These are phyloP conservation scores for Neurospora terricola DNA, from an alignment of 495 filamentous ascomycete species.

Conservation along the genomic window DNA sequence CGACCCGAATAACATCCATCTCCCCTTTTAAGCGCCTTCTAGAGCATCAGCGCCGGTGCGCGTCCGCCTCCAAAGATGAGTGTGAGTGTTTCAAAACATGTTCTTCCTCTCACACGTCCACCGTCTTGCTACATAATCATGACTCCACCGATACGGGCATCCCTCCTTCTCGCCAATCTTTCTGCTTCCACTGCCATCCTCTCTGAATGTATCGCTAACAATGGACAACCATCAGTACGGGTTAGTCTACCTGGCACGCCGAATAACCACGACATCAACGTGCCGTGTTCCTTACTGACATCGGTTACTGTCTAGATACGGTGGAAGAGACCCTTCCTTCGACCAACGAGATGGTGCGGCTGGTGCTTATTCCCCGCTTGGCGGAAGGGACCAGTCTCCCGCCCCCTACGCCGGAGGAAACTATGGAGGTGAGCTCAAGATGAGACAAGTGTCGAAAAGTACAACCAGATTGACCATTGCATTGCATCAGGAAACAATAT, in stretches of 20 bases:
- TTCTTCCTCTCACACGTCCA: not conserved
- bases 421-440: conserved; percentile 36
- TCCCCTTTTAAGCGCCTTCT: not conserved
- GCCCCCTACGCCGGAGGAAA: conserved; percentile 11
- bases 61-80: conserved; percentile 28
- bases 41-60: conserved; percentile 2
- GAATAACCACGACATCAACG: not conserved
- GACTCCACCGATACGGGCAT: conserved; percentile 1
- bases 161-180: not conserved
- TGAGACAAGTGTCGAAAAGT: not conserved
- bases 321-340: conserved; percentile 40
- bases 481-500: conserved; percentile 32
- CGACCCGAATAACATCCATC: not conserved
- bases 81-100: conserved; percentile 27
- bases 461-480: conserved; percentile 1
- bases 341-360: conserved; percentile 31
- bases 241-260: conserved; percentile 5
- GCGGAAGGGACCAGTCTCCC: conserved; percentile 13
- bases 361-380: conserved; percentile 20
- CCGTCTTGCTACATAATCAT: conserved; percentile 5
- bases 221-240: conserved; percentile 14
- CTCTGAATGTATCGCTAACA: conserved; percentile 16
- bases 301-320: conserved; percentile 26
- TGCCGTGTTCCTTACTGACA: conserved; percentile 14
- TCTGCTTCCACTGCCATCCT: not conserved